Evolutionary conservation across 2,329 filamentous ascomycete species (phyloP).

Genomic region (Stemphylium beticola): DNA sequence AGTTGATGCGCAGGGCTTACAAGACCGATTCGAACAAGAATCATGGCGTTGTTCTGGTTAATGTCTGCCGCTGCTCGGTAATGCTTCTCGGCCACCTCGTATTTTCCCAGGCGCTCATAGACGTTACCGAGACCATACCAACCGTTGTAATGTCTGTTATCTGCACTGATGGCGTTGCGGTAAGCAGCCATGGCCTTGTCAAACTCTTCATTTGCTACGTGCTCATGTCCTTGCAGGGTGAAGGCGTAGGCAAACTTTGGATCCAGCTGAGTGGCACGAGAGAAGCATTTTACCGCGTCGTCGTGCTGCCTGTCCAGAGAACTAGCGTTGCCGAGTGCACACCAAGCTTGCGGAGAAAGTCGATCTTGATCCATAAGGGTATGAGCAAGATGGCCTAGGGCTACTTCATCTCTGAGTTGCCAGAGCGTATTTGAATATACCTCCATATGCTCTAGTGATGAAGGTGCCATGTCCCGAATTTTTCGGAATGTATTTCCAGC

Average conservation of each 20-base stretch:
- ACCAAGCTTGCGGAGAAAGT: constrained; percentile 94
- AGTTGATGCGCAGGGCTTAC: constrained; percentile 56
- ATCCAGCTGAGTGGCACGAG: constrained; percentile 87
- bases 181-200: constrained; percentile 92
- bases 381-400: constrained; percentile 90
- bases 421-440: constrained; percentile 99
- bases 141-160: constrained; percentile 94
- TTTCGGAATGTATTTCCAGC: constrained; percentile 86
- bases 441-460: constrained; percentile 92
- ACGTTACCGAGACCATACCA: constrained; percentile 88
- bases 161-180: constrained; percentile 81
- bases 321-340: constrained; percentile 91
- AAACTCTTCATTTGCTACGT: constrained; percentile 94
- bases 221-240: constrained; percentile 94
- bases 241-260: constrained; percentile 93
- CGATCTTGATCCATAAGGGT: constrained; percentile 86
- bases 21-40: constrained; percentile 90
- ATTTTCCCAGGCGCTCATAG: constrained; percentile 88
- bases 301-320: constrained; percentile 92
- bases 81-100: constrained; percentile 88
- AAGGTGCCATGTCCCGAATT: constrained; percentile 79
- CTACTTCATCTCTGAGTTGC: constrained; percentile 91
- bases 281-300: constrained; percentile 92
- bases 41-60: constrained; percentile 90
- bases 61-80: constrained; percentile 87